phyloP scores from a whole-genome alignment of 345 rosid species.

The Ceriops zippeliana region DNA sequence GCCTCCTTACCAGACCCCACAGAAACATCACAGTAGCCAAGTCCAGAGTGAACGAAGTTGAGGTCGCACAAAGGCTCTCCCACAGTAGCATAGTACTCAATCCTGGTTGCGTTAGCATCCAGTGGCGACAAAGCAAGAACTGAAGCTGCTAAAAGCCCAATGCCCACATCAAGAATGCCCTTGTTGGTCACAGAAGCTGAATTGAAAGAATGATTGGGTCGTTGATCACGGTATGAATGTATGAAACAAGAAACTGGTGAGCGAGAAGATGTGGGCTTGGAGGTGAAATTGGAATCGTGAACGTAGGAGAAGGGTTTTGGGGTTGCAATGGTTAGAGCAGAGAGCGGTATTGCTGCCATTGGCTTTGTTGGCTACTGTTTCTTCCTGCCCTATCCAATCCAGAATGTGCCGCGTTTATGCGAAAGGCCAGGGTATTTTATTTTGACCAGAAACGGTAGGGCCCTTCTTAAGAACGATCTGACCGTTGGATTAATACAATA shows the following conservation, averaged over 20 bases:
- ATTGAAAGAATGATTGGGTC: slow-evolving; percentile 17
- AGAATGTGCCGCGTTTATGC: no score
- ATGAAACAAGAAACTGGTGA: slow-evolving; percentile 23
- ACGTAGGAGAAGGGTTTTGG: slow-evolving; percentile 1
- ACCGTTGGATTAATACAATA: no score
- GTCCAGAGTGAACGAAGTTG: slow-evolving; percentile 67
- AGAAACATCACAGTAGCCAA: slow-evolving; percentile 75
- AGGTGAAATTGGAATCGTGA: slow-evolving; percentile 6
- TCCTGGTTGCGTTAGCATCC: slow-evolving; percentile 79
- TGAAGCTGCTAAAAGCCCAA: slow-evolving; percentile 71
- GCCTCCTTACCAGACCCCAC: slow-evolving; percentile 64
- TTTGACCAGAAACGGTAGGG: no score
- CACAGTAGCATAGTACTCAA: slow-evolving; percentile 80
- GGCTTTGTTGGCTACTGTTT: no score
- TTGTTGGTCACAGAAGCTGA: slow-evolving; percentile 29
- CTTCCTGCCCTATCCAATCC: no score
- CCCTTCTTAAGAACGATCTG: no score
- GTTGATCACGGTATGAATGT: slow-evolving; percentile 11
- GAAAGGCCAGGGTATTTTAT: no score
- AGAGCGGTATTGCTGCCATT: slow-evolving; percentile 18
- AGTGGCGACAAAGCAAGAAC: slow-evolving; percentile 55
- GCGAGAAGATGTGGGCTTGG: slow-evolving; percentile 23
- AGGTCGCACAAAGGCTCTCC: slow-evolving; percentile 78
- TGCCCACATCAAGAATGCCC: slow-evolving; percentile 39
- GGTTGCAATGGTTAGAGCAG: slow-evolving; percentile 21